Percentiles rank a stretch among this genome's conserved stretches.
Evolutionary conservation across 352 stramenopile genomes (phyloP).

Genomic region (Phytophthora megakarya): DNA sequence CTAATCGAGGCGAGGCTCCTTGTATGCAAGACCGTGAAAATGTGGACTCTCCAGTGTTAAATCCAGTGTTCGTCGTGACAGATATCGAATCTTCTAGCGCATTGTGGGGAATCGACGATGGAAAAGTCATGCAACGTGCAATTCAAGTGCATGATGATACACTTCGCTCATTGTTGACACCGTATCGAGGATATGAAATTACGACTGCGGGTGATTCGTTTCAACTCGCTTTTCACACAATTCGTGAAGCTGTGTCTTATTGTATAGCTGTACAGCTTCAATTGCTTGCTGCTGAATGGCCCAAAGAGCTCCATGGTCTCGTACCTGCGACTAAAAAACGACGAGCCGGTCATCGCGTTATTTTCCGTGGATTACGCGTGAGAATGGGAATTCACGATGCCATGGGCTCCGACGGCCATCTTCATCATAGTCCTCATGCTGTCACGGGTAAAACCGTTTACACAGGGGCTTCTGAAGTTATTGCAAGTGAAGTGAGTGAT

Average conservation of each 20-base stretch:
- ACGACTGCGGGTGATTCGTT: slow-evolving; percentile 75
- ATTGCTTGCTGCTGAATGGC: slow-evolving; percentile 58
- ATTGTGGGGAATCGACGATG: slow-evolving; percentile 56
- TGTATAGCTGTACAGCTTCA: slow-evolving; percentile 65
- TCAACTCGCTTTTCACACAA: slow-evolving; percentile 71
- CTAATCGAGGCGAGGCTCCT: slow-evolving; percentile 30
- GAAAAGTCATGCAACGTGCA: slow-evolving; percentile 50
- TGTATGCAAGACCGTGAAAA: slow-evolving; percentile 14
- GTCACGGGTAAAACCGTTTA: slow-evolving; percentile 59
- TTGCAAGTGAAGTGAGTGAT: slow-evolving; percentile 55
- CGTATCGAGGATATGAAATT: slow-evolving; percentile 75
- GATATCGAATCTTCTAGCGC: slow-evolving; percentile 72
- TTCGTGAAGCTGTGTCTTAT: slow-evolving; percentile 65
- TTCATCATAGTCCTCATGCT: slow-evolving; percentile 44
- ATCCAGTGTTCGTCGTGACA: slow-evolving; percentile 67
- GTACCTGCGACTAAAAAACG: slow-evolving; percentile 52
- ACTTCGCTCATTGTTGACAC: slow-evolving; percentile 40
- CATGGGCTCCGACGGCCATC: slow-evolving; percentile 38
- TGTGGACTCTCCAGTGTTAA: slow-evolving; percentile 27
- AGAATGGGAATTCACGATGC: slow-evolving; percentile 63
- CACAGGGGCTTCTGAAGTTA: slow-evolving; percentile 52
- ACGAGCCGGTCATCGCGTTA: slow-evolving; percentile 36
- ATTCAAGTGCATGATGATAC: slow-evolving; percentile 54
- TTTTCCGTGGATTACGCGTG: slow-evolving; percentile 57
- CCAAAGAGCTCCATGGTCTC: slow-evolving; percentile 57